Percentiles rank a stretch among this genome's conserved stretches.
These are phyloP conservation scores for Clathrospora elynae DNA, from an alignment of 2,329 filamentous ascomycete genomes.

Conservation along the genomic window DNA sequence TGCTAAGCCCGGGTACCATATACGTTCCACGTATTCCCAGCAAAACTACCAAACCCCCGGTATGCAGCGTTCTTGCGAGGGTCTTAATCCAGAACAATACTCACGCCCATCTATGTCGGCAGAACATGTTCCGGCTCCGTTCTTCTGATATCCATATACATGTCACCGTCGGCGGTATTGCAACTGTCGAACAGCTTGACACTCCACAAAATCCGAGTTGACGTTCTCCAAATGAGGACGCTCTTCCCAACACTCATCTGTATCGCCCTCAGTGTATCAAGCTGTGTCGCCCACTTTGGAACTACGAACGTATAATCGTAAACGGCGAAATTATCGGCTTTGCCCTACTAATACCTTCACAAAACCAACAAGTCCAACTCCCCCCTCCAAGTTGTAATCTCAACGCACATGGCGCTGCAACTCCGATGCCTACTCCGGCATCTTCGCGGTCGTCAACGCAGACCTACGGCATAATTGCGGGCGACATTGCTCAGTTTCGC, in stretches of 20 bases:
- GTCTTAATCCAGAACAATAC: neutral
- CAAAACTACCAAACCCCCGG: neutral
- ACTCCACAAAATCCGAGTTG: too few relatives aligned
- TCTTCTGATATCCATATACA: neutral
- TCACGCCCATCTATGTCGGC: neutral
- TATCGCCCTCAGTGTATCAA: slow-evolving; percentile 2
- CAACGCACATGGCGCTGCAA: slow-evolving; percentile 36
- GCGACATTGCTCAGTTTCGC: slow-evolving; percentile 55
- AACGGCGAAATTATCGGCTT: slow-evolving; percentile 30
- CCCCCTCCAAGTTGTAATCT: slow-evolving; percentile 32
- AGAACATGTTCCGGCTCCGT: neutral
- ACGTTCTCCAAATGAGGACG: slow-evolving; percentile 11
- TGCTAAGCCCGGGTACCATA: too few relatives aligned
- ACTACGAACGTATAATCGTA: slow-evolving; percentile 36
- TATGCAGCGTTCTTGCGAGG: neutral
- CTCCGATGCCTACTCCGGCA: slow-evolving; percentile 21
- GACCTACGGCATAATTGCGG: slow-evolving; percentile 38
- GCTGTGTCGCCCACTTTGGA: slow-evolving; percentile 30
- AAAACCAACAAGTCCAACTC: slow-evolving; percentile 31
- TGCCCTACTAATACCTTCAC: slow-evolving; percentile 33
- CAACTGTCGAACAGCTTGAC: too few relatives aligned
- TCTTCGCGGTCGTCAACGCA: slow-evolving; percentile 25
- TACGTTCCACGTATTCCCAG: neutral
- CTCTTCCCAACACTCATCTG: slow-evolving; percentile 5
- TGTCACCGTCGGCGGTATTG: too few relatives aligned